A percentile compares a stretch with the other conserved stretches of the same genome.
Evolutionary conservation across 1,139 yeast genomes (phyloP).

Genomic region (Candida mesenterica): DNA sequence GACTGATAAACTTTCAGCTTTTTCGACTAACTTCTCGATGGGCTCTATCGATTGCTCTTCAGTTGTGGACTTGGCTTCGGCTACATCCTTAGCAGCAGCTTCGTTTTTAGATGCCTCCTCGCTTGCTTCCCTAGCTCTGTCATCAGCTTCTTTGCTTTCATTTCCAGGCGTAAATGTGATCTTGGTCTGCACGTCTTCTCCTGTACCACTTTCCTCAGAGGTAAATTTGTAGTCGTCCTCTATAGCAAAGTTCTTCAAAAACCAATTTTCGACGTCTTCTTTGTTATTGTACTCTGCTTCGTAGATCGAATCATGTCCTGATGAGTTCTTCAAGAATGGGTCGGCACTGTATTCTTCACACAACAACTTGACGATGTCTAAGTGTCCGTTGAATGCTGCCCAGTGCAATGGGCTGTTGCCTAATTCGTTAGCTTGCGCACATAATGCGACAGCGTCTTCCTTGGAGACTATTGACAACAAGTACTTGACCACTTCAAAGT

Average conservation of each 20-base stretch:
- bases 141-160: conserved; percentile 49
- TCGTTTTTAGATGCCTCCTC: conserved; percentile 12
- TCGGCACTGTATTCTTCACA: conserved; percentile 78
- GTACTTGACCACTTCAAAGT: conserved; percentile 62
- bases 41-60: no score
- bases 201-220: conserved; percentile 38
- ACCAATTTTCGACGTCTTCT: conserved; percentile 67
- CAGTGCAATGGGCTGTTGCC: conserved; percentile 96
- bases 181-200: conserved; percentile 31
- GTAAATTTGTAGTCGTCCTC: conserved; percentile 53
- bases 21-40: background rate
- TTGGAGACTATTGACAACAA: conserved; percentile 50
- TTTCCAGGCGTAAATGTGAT: conserved; percentile 48
- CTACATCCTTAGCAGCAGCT: no score
- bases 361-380: conserved; percentile 64
- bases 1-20: background rate
- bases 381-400: conserved; percentile 89
- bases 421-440: conserved; percentile 62
- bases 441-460: conserved; percentile 46
- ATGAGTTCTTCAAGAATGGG: conserved; percentile 70
- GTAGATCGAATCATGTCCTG: conserved; percentile 79
- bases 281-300: conserved; percentile 81
- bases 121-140: conserved; percentile 33
- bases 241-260: conserved; percentile 67
- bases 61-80: no score